These are phyloP conservation scores for Grifola frondosa DNA, from an alignment of 1,284 basidiomycete genomes.

Conservation along the genomic window DNA sequence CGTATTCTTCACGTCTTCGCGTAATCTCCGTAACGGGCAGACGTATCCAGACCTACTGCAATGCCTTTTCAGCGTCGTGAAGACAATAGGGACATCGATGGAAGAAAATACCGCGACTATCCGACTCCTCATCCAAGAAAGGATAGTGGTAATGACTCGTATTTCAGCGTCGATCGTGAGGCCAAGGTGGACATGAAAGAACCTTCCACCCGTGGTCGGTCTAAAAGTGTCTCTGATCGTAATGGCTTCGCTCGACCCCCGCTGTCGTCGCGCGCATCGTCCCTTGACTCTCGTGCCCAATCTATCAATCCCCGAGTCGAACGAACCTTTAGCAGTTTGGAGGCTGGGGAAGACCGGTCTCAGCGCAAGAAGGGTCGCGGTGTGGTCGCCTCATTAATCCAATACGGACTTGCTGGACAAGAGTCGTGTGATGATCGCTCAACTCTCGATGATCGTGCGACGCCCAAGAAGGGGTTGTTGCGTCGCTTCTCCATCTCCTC, in stretches of 20 bases:
- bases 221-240: not conserved
- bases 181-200: not conserved
- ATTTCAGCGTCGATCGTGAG: slow-evolving; percentile 12
- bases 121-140: slow-evolving; percentile 21
- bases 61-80: too few species aligned
- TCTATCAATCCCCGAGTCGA: not conserved
- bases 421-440: slow-evolving; percentile 4
- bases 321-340: slow-evolving; percentile 17
- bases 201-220: not conserved
- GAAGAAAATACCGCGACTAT: slow-evolving; percentile 12
- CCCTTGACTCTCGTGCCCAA: too few species aligned
- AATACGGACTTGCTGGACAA: slow-evolving; percentile 11
- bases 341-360: slow-evolving; percentile 1
- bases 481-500: slow-evolving; percentile 1
- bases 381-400: slow-evolving; percentile 17
- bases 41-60: too few species aligned
- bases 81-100: too few species aligned
- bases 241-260: not conserved
- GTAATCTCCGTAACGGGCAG: too few species aligned
- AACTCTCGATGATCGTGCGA: not conserved
- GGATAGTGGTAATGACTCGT: slow-evolving; percentile 8
- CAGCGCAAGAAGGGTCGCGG: slow-evolving; percentile 5
- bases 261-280: not conserved
- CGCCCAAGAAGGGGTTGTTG: not conserved
- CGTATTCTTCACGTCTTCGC: too few species aligned